Percentiles rank a stretch among this genome's conserved stretches.
phyloP scores from a whole-genome alignment of 1,139 yeast species.

The Diutina rugosa region DNA sequence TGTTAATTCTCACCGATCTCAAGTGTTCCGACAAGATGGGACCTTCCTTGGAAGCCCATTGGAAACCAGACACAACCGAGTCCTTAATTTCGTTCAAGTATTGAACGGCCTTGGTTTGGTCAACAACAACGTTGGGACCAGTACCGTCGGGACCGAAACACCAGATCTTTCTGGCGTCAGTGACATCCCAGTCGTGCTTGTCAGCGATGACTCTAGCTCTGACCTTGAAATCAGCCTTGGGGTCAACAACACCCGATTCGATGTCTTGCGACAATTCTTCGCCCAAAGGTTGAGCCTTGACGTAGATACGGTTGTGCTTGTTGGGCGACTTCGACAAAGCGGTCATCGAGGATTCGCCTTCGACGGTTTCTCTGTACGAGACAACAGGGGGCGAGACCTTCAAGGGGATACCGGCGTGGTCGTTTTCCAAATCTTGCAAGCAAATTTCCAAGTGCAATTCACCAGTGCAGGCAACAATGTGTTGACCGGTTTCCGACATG shows the following conservation, averaged over 20 bases:
- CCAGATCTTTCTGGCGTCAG: slow-evolving; percentile 99
- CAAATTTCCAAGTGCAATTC: slow-evolving; percentile 99
- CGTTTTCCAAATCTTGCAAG: slow-evolving; percentile 90
- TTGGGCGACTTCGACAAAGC: slow-evolving; percentile 99
- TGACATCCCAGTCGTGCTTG: slow-evolving; percentile 98
- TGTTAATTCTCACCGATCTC: slow-evolving; percentile 96
- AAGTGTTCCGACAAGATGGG: slow-evolving; percentile 93
- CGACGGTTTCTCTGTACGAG: slow-evolving; percentile 97
- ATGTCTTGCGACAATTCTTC: slow-evolving; percentile 91
- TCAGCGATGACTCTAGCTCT: slow-evolving; percentile 99
- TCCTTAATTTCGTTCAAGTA: slow-evolving; percentile 98
- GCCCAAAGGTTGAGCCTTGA: slow-evolving; percentile 90
- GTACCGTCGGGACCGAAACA: slow-evolving; percentile 99
- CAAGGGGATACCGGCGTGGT: slow-evolving; percentile 99
- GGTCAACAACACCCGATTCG: slow-evolving; percentile 82
- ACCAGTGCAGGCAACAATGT: slow-evolving; percentile 99
- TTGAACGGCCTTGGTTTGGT: slow-evolving; percentile 99
- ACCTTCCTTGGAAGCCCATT: slow-evolving; percentile 99
- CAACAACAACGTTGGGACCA: slow-evolving; percentile 98
- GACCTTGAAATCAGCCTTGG: slow-evolving; percentile 97
- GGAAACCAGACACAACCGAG: slow-evolving; percentile 99
- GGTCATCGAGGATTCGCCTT: slow-evolving; percentile 82
- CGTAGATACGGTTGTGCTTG: slow-evolving; percentile 99
- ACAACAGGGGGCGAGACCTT: slow-evolving; percentile 97
- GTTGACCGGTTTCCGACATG: slow-evolving; percentile 96